These are phyloP conservation scores for Lunasporangiospora selenospora DNA, from an alignment of 192 early-diverging fungal species.

Conservation along the genomic window DNA sequence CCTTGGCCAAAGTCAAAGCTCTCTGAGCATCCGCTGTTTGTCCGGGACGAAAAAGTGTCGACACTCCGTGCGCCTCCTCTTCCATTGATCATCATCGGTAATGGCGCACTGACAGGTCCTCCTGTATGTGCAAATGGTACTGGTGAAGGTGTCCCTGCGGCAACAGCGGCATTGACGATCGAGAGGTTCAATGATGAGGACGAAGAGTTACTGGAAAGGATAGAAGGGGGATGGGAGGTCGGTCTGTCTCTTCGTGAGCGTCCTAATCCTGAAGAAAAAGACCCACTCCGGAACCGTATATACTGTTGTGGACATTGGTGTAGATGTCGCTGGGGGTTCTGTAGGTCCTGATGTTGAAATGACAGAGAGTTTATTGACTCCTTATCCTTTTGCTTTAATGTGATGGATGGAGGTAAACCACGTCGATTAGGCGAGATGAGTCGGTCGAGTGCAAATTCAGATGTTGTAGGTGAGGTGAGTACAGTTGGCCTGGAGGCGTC, in stretches of 20 bases:
- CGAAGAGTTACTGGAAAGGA: conserved; percentile 24
- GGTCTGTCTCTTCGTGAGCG: conserved; percentile 18
- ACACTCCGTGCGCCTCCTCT: not conserved
- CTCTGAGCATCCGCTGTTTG: conserved; percentile 44
- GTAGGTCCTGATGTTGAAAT: not conserved
- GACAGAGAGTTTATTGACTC: too few species aligned
- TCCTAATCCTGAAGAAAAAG: conserved; percentile 14
- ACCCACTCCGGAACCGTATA: conserved; percentile 21
- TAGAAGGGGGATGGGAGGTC: conserved; percentile 30
- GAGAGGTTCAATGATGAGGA: conserved; percentile 37
- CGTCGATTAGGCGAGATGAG: too few species aligned
- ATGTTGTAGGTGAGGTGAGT: conserved; percentile 11
- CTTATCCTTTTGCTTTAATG: too few species aligned
- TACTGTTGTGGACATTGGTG: conserved; percentile 5
- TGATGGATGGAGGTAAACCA: too few species aligned
- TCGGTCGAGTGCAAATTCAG: too few species aligned
- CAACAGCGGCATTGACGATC: conserved; percentile 38
- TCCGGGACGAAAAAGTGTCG: conserved; percentile 7
- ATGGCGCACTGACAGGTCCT: conserved; percentile 17
- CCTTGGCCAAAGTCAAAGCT: conserved; percentile 8
- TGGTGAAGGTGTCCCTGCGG: conserved; percentile 18
- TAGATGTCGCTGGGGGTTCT: not conserved
- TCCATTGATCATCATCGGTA: conserved; percentile 15
- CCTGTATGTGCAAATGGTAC: not conserved
- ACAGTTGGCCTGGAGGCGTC: conserved; percentile 8